Base-by-base conservation (phyloP, 768 basidiomycete species). In the Boletus reticuloceps region DNA sequence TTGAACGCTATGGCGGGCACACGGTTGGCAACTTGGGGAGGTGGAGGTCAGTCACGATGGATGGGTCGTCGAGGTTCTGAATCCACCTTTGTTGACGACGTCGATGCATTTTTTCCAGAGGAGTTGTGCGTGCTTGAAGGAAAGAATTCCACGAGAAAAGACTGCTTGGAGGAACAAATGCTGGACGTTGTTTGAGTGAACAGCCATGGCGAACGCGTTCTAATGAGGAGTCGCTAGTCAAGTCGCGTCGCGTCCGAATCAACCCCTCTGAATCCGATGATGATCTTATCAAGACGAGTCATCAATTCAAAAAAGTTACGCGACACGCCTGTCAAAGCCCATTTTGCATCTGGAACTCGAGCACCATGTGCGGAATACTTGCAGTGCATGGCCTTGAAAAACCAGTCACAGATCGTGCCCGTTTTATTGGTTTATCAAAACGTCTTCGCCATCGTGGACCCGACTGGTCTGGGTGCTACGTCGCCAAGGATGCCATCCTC, bases 391-490 rank as follows among this genome's bases (percentile, higher is more conserved):
- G 89, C 61, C 72, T 94, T 55, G 79, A 88, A 58, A 88, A 85
- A 53, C 86, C 94, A 36, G 67, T 79, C 37, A 72, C 74, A 22
- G 87, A 88, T 62, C 81, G 95, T 58, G 77, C 86, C 43, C 83
- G 78, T 52, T 88, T 85, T 65, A 86, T 98, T 54, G 87, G 91
- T 5, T 81, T 91, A 64, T 94, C 94, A 12, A 97, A 94, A 75
- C 85, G 84, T 59, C 86, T 92, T 56, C 83, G 96, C 49, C 95
- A 97, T 69, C 86, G 95, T 59, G 97, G 97, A 14, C 97, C 97
- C 12, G 97, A 99, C 74, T 99, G 97, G 97, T 94, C 93, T 14
- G 97, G 97, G 29, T 96, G 92, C 74, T 88, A 85, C 72, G 89
- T 94, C 59, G 91, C 90, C 43, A 84, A 86, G 70, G 80, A 87